Evolutionary conservation across 495 filamentous ascomycete genomes (phyloP), one percentile per base, ranked within the genome.

Genomic region (Lineolata rhizophorae): DNA sequence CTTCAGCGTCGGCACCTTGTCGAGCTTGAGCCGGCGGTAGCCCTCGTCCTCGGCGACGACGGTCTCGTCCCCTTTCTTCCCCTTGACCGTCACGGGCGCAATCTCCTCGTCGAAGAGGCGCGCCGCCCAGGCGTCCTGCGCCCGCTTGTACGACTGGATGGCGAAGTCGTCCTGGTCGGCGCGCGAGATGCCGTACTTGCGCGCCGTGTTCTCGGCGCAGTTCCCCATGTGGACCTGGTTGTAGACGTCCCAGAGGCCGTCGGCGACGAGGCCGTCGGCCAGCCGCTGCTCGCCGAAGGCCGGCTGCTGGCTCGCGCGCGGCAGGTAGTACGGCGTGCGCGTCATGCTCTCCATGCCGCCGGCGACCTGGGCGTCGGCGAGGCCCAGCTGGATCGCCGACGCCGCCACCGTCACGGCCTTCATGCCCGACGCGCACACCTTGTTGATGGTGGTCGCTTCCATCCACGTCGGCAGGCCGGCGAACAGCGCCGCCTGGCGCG

Each of bases 261-360:
- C 87, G 52, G 84, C 91, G 44, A 94, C 76, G 44, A 97, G 53
- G 3, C 87, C 87, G 48, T 97, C 87, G 50, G 85, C 73, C 51
- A 85, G 56, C 49, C 73, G 72, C 43, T 90, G 59, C 37, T 90
- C 69, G 20, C 87, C 87, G 42, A 93, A 91, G 0, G 78, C 55
- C 3, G 83, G 77, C 41, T 82, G 57, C 38, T 71, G 65, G 44
- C 67, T 74, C 1, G 76, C 62, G 11, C 87, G 72, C 8, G 72
- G 68, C 11, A 90, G 55, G 46, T 97, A 94, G 58, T 90, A 91
- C 4, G 87, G 87, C 3, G 92, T 81, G 22, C 74, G 67, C 18
- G 76, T 74, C 87, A 97, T 97, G 55, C 78, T 93, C 58, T 97
- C 87, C 72, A 97, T 90, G 15, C 87, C 87, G 39, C 87, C 87